These are phyloP conservation scores for Euphorbia tirucalli DNA, from an alignment of 345 rosid genomes.

Conservation along the genomic window DNA sequence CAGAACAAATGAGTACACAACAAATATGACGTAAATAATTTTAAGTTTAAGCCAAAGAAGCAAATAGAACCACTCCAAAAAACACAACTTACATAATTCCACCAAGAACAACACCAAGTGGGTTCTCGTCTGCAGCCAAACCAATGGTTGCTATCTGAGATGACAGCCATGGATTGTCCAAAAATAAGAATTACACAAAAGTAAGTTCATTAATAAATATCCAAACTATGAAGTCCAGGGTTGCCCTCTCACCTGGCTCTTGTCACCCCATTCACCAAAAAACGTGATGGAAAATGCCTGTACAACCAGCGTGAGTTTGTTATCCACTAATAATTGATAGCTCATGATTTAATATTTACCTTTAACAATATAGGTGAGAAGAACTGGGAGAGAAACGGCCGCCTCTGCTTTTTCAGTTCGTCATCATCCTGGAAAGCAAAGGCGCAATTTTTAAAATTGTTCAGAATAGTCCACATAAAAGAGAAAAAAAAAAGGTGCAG, in stretches of 20 bases:
- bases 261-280: constrained; percentile 99
- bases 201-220: background rate
- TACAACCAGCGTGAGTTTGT: constrained; percentile 21
- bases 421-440: constrained; percentile 54
- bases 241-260: constrained; percentile 67
- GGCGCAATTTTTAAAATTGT: background rate
- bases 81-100: constrained; percentile 61
- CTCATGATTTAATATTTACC: constrained; percentile 35
- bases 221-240: constrained; percentile 1
- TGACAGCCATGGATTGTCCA: constrained; percentile 15
- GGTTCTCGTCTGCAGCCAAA: constrained; percentile 94
- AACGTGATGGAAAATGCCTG: constrained; percentile 97
- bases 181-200: constrained; percentile 17
- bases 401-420: constrained; percentile 61
- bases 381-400: constrained; percentile 64
- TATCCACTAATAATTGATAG: constrained; percentile 2
- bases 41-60: background rate
- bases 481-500: background rate
- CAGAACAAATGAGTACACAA: constrained; percentile 18
- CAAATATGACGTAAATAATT: background rate
- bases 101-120: constrained; percentile 83
- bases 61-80: constrained; percentile 7
- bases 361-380: constrained; percentile 89
- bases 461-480: background rate
- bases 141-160: constrained; percentile 91